Percentiles rank a stretch among this genome's conserved stretches.
phyloP scores from a whole-genome alignment of 1,284 basidiomycete species.

The Microbotryum silenes-acaulis region DNA sequence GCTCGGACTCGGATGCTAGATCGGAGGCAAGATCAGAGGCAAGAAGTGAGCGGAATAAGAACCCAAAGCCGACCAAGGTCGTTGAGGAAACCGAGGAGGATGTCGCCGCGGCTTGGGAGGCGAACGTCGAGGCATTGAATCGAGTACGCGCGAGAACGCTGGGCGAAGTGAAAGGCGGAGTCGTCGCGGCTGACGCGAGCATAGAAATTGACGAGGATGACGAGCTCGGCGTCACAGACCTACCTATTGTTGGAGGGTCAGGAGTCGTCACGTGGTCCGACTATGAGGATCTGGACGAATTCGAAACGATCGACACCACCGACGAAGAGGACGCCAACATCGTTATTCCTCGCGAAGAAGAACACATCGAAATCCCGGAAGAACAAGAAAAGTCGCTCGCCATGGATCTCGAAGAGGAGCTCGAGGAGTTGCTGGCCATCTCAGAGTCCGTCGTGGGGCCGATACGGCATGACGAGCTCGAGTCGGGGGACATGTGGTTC shows the following conservation, averaged over 20 bases:
- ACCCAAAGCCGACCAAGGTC: constrained; percentile 1
- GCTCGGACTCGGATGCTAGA: background rate
- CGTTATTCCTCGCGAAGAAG: background rate
- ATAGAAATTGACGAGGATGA: constrained; percentile 13
- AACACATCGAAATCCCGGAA: constrained; percentile 16
- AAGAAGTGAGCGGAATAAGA: background rate
- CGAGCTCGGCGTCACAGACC: constrained; percentile 21
- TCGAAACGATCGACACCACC: constrained; percentile 13
- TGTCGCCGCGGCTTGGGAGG: constrained; percentile 14
- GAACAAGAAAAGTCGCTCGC: constrained; percentile 5
- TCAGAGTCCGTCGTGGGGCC: constrained; percentile 29
- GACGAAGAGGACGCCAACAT: constrained; percentile 1
- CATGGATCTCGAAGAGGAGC: constrained; percentile 21
- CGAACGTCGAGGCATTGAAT: constrained; percentile 16
- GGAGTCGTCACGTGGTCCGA: constrained; percentile 30
- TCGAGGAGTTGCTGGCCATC: constrained; percentile 24
- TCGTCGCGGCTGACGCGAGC: no score
- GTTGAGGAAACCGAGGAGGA: constrained; percentile 6
- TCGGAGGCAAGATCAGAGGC: background rate
- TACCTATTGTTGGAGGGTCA: constrained; percentile 24
- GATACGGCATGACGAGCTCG: constrained; percentile 15
- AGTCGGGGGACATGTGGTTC: constrained; percentile 25
- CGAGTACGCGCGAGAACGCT: constrained; percentile 1
- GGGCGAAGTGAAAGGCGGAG: background rate
- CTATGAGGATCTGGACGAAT: constrained; percentile 24